Percentiles rank a stretch among this genome's conserved stretches.
Evolutionary conservation across 1,284 basidiomycete genomes (phyloP).

Genomic region (Afroboletus lepidellus): DNA sequence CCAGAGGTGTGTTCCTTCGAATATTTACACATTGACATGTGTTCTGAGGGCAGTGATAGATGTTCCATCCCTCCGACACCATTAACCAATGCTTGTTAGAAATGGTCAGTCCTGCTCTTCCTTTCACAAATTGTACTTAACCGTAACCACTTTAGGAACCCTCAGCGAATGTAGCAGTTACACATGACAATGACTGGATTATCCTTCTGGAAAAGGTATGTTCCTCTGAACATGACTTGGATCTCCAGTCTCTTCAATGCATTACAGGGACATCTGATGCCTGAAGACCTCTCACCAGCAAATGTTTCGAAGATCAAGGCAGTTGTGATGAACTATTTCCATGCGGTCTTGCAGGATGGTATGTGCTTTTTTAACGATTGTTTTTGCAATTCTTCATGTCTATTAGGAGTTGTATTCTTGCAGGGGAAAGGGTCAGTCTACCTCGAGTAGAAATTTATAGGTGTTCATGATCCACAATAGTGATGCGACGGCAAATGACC

Average conservation of each 20-base stretch:
- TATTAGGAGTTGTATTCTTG: not conserved
- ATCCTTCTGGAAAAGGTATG: not conserved
- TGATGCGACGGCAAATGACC: not conserved
- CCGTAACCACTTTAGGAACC: not conserved
- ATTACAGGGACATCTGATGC: not conserved
- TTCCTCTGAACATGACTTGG: not conserved
- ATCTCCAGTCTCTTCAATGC: not conserved
- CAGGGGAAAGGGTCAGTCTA: not conserved
- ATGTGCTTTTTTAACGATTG: not conserved
- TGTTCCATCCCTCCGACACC: not conserved
- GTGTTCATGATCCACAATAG: not conserved
- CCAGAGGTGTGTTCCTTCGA: not conserved
- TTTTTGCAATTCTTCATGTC: not conserved
- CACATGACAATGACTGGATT: not conserved
- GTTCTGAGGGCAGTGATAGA: not conserved
- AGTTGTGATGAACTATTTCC: not conserved
- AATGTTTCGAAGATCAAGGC: not conserved
- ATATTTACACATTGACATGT: not conserved
- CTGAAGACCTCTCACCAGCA: not conserved
- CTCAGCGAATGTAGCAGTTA: not conserved
- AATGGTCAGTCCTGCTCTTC: not conserved
- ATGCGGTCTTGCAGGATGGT: not conserved
- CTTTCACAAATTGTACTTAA: not conserved
- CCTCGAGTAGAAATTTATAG: not conserved
- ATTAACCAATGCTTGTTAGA: not conserved